phyloP scores from a whole-genome alignment of 257 asterid genomes.

The Solanum lignicaule region DNA sequence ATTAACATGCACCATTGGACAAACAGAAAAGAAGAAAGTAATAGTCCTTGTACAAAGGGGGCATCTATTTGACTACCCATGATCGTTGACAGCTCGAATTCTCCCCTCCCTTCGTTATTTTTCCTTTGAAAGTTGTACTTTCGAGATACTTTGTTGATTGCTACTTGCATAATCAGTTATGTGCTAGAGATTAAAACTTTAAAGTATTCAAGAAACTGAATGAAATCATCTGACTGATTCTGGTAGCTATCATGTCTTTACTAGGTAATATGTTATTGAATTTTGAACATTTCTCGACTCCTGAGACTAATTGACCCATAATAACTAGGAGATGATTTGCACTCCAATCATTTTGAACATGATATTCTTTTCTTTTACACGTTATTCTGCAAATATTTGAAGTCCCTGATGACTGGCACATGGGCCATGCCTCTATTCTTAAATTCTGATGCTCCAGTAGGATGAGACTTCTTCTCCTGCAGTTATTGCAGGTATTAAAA shows the following conservation, averaged over 20 bases:
- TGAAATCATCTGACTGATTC: not conserved
- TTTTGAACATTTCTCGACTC: not conserved
- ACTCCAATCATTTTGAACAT: not conserved
- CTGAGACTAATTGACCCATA: not conserved
- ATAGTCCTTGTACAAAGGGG: not conserved
- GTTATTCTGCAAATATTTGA: not conserved
- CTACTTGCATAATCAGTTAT: not conserved
- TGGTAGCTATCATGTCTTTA: not conserved
- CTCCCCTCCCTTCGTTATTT: not conserved
- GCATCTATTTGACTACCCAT: not conserved
- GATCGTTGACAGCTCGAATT: not conserved
- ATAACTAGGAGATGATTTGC: not conserved
- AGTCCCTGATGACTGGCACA: not conserved
- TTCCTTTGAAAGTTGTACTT: not conserved
- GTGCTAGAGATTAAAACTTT: not conserved
- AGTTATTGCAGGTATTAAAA: conserved; percentile 47
- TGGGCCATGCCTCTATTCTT: not conserved
- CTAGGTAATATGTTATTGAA: not conserved
- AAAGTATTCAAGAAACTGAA: not conserved
- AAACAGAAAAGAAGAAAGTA: not conserved
- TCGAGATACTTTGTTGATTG: not conserved
- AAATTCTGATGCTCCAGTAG: not conserved
- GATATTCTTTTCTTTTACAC: not conserved
- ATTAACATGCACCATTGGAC: not conserved
- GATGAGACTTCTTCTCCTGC: not conserved